Evolutionary conservation across 352 stramenopile species (phyloP), one percentile per base, ranked within the genome.

Genomic region (Phytophthora foliorum): DNA sequence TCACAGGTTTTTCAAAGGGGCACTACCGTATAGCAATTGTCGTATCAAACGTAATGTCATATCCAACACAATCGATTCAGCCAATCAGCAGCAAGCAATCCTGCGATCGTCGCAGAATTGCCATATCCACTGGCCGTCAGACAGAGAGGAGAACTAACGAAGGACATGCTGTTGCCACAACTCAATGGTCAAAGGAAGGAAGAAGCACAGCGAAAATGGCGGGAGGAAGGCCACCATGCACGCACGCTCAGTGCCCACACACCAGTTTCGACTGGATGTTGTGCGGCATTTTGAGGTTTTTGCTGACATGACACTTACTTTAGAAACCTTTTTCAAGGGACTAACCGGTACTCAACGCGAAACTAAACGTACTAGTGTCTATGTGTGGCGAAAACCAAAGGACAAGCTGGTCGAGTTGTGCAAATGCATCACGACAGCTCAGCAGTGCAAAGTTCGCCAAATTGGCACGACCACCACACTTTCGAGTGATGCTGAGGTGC

Each of bases 101-200:
- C n/a, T n/a, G n/a, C n/a, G n/a, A n/a, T n/a, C n/a, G n/a, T n/a
- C n/a, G n/a, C n/a, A n/a, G n/a, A n/a, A n/a, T n/a, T n/a, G n/a
- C n/a, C n/a, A n/a, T n/a, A n/a, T n/a, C n/a, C n/a, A 46, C 22
- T 57, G 63, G 13, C 34, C 13, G 34, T 17, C 34, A 41, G 13
- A 41, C 34, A 41, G 34, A 17, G 3, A 41, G 34, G 34, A 41
- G 34, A 41, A 41, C 34, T 17, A 11, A 41, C 13, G 34, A 41
- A 41, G 10, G 31, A 36, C 10, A 36, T 6, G 6, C 10, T 36
- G 31, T 36, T 36, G 31, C 10, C 31, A 10, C 10, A 36, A 36
- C 31, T 36, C 6, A 36, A 36, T 36, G 31, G 31, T 36, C 31
- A 36, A 36, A 36, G 34, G 34, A 17, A 41, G 34, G 34, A 41